Base-by-base conservation (phyloP, 2,329 filamentous ascomycete genomes). In the Sporothrix dimorphospora region DNA sequence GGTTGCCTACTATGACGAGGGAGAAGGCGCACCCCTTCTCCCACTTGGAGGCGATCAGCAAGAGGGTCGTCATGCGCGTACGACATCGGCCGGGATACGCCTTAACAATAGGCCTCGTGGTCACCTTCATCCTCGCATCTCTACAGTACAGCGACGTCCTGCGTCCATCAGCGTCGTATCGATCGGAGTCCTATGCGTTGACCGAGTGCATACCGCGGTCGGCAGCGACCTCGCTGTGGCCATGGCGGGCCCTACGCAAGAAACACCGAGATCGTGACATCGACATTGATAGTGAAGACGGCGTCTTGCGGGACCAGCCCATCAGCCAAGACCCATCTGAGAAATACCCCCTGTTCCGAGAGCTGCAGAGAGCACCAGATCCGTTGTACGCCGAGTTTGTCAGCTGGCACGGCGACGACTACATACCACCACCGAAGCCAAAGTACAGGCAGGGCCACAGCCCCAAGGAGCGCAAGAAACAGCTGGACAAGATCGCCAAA, bases 321-420 rank as follows among this genome's bases (percentile, higher is more conserved):
- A 3, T 45, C 11, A 47, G 66, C 47, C 16, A 69, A 24, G 66
- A 69, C 47, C 53, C 47, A 2, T 21, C 19, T 19, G 66, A 69
- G 8, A 42, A 24, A 19, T 34, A 42, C 8, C 66, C 66, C 1
- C 5, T 24, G 1, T 69, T 69, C 38, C 24, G 34, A 1, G 68
- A 70, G 16, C 21, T 70, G n/a, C 24, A 63, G 16, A 38, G 38
- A 40, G 19, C 59, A 16, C 40, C 68, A 7, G 68, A 70, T 24
- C 55, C 55, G 40, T 55, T 70, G 21, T n/a, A 85, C 73, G 79
- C 1, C 12, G 59, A 71, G 38, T 71, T 66, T 34, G 34, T 67
- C 2, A 14, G 6, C 27, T 71, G 59, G 57, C 69, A 47, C 61
- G 59, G 69, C 57, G 49, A 66, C 8, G 45, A 47, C 30, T 71